Conservation (phyloP, 163 green algal species). For the Picocystis sp. region DNA sequence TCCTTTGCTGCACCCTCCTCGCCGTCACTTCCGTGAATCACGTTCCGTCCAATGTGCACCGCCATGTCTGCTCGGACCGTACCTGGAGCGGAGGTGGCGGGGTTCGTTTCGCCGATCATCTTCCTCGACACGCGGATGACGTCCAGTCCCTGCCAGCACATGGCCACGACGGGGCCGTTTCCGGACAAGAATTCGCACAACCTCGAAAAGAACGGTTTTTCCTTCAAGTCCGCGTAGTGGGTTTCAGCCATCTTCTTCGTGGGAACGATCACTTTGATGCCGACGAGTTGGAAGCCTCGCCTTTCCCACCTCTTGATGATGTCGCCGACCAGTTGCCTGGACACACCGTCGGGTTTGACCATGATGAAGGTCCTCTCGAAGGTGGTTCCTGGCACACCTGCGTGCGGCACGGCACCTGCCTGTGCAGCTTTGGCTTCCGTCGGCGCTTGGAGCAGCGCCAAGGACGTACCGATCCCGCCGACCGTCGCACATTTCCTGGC, state of each 20-base stretch:
- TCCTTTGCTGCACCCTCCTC: constrained; percentile 25
- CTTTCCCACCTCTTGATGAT: constrained; percentile 68
- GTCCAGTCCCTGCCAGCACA: constrained; percentile 8
- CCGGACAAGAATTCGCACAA: constrained; percentile 27
- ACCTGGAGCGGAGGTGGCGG: constrained; percentile 28
- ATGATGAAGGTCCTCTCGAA: constrained; percentile 63
- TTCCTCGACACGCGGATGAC: constrained; percentile 44
- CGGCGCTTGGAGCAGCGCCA: no score
- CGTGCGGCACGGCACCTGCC: no score
- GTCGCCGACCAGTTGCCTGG: constrained; percentile 17
- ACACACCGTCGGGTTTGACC: constrained; percentile 47
- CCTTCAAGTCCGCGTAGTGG: no score
- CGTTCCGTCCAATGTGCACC: constrained; percentile 63
- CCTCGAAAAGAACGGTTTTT: not conserved
- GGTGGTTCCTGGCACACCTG: not conserved
- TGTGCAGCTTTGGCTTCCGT: no score
- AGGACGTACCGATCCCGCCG: no score
- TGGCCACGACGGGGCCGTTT: constrained; percentile 1
- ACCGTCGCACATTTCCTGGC: no score
- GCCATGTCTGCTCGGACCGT: constrained; percentile 38
- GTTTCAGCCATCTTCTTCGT: no score
- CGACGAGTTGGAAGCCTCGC: constrained; percentile 56
- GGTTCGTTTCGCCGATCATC: constrained; percentile 63
- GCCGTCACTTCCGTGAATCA: constrained; percentile 89
- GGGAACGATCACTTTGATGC: not conserved